Conservation (phyloP, 352 stramenopile genomes). For the Phytophthora hybrid region DNA sequence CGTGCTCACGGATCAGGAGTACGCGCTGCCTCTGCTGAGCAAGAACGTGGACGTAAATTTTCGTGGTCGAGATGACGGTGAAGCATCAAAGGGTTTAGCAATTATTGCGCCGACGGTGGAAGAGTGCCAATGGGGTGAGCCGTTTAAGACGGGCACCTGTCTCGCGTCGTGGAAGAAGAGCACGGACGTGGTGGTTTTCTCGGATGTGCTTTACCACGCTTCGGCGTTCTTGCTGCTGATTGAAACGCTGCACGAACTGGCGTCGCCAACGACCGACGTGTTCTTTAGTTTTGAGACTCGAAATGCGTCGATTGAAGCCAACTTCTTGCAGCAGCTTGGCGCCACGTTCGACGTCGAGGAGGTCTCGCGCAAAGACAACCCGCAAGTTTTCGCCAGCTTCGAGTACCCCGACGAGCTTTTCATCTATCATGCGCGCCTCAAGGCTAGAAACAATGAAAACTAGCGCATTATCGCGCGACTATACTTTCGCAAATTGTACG, state of each 20-base stretch:
- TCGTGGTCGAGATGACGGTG: not conserved
- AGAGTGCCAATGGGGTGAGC: conserved; percentile 53
- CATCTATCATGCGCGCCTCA: conserved; percentile 45
- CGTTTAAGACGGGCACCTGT: conserved; percentile 22
- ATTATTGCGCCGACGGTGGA: conserved; percentile 36
- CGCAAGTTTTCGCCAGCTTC: conserved; percentile 37
- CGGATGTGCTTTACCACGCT: conserved; percentile 61
- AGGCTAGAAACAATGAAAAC: conserved; percentile 18
- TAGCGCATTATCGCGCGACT: not conserved
- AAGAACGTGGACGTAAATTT: conserved; percentile 66
- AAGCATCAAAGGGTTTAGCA: not conserved
- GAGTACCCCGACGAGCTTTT: conserved; percentile 59
- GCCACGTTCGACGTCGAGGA: conserved; percentile 39
- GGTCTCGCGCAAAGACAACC: conserved; percentile 29
- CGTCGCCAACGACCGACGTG: conserved; percentile 37
- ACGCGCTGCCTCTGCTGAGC: conserved; percentile 54
- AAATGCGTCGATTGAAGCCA: conserved; percentile 47
- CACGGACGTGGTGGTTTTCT: conserved; percentile 56
- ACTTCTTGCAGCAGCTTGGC: conserved; percentile 45
- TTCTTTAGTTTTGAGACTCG: conserved; percentile 60
- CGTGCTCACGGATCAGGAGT: conserved; percentile 58
- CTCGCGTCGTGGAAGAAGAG: conserved; percentile 39
- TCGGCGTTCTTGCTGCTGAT: conserved; percentile 48
- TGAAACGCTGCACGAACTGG: conserved; percentile 43
- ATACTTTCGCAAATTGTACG: conserved; percentile 27